Conservation (phyloP, 768 basidiomycete species). For the Dictyophora rubrovolvata region DNA sequence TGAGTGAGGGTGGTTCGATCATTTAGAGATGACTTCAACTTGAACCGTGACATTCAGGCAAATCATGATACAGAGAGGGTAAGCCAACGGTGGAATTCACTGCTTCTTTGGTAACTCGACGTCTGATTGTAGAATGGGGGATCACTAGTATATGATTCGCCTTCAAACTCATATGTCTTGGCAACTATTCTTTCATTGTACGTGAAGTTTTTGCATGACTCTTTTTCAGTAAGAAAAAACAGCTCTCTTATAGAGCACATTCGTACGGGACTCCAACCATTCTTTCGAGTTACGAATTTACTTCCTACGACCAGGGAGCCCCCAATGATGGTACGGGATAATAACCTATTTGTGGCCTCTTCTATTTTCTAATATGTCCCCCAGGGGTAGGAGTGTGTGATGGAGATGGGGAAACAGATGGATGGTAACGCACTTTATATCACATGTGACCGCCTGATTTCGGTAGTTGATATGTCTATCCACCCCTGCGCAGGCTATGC, state of each 20-base stretch:
- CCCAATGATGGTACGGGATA: slow-evolving; percentile 40
- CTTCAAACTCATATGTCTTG: slow-evolving; percentile 53
- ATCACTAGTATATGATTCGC: slow-evolving; percentile 49
- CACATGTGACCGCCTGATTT: background rate
- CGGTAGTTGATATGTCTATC: background rate
- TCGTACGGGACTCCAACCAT: slow-evolving; percentile 58
- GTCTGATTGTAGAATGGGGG: slow-evolving; percentile 30
- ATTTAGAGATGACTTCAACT: background rate
- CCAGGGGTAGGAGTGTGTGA: slow-evolving; percentile 41
- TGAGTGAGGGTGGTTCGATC: background rate
- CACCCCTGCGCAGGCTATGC: slow-evolving; percentile 30
- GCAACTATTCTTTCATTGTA: slow-evolving; percentile 52
- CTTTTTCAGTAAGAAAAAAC: background rate
- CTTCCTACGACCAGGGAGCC: slow-evolving; percentile 39
- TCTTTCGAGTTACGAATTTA: slow-evolving; percentile 47
- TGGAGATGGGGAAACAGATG: slow-evolving; percentile 38
- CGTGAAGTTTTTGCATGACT: background rate
- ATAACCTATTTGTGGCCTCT: background rate
- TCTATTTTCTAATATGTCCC: background rate
- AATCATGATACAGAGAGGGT: slow-evolving; percentile 64
- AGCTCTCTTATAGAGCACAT: slow-evolving; percentile 29
- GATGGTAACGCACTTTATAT: slow-evolving; percentile 26
- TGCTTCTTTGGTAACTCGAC: background rate
- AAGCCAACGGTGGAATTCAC: slow-evolving; percentile 8
- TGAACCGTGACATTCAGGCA: slow-evolving; percentile 14